phyloP scores from a whole-genome alignment of 2,329 filamentous ascomycete species.

The Penicillium sp. region DNA sequence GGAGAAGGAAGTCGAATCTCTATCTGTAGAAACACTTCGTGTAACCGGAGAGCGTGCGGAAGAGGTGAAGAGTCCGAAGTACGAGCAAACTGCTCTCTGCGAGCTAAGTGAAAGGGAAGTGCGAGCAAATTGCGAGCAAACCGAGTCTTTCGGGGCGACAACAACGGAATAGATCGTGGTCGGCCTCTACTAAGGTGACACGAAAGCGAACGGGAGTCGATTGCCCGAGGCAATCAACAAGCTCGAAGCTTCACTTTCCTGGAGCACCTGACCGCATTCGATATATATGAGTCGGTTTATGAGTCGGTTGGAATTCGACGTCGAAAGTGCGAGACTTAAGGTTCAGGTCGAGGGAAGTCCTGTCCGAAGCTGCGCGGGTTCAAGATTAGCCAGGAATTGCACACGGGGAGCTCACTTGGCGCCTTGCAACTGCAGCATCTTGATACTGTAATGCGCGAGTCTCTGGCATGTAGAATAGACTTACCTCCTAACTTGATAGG shows the following conservation, averaged over 20 bases:
- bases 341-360: neutral
- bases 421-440: neutral
- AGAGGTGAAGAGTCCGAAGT: too few relatives aligned
- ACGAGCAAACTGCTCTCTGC: too few relatives aligned
- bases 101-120: too few relatives aligned
- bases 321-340: neutral
- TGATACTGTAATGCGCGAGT: neutral
- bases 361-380: neutral
- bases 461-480: neutral
- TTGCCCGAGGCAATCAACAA: neutral
- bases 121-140: too few relatives aligned
- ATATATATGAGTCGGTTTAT: too few relatives aligned
- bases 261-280: too few relatives aligned
- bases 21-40: too few relatives aligned
- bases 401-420: neutral
- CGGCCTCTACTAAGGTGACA: neutral
- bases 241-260: neutral
- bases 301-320: too few relatives aligned
- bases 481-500: neutral
- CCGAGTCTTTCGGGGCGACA: too few relatives aligned
- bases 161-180: too few relatives aligned
- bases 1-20: too few relatives aligned
- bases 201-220: neutral
- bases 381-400: neutral
- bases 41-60: too few relatives aligned